Conservation (phyloP, 441 rosid species). For the Syzygium malaccense region DNA sequence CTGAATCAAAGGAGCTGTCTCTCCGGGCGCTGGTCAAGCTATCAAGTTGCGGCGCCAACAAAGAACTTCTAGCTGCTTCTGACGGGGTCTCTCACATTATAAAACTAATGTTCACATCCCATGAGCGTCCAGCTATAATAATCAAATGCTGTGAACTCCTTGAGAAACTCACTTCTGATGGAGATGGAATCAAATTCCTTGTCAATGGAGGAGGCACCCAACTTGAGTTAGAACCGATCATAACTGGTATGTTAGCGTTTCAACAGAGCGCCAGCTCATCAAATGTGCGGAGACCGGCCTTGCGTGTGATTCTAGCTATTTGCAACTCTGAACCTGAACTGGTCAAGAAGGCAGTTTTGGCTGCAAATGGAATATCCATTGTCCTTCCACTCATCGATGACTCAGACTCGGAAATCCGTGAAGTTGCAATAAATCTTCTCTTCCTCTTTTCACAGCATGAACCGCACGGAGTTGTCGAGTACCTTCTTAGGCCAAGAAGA, state of each 20-base stretch:
- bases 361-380: constrained; percentile 32
- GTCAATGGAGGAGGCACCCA: constrained; percentile 36
- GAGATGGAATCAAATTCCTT: constrained; percentile 40
- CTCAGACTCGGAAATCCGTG: constrained; percentile 40
- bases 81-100: constrained; percentile 47
- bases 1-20: constrained; percentile 43
- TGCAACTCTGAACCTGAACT: constrained; percentile 39
- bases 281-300: constrained; percentile 35
- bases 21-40: constrained; percentile 40
- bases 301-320: constrained; percentile 41
- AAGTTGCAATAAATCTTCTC: constrained; percentile 43
- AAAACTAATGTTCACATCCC: constrained; percentile 26
- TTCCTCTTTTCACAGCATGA: constrained; percentile 60
- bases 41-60: constrained; percentile 32
- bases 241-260: constrained; percentile 37
- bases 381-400: constrained; percentile 60
- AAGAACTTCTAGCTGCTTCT: constrained; percentile 39
- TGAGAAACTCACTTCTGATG: constrained; percentile 32
- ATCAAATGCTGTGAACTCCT: constrained; percentile 46
- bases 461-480: constrained; percentile 46
- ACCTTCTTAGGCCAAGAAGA: constrained; percentile 49
- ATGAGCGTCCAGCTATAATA: constrained; percentile 21
- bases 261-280: constrained; percentile 25
- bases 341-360: constrained; percentile 54
- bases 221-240: constrained; percentile 36